Evolutionary conservation across 176 grass and related monocot species (phyloP), one percentile per base, ranked within the genome.

Genomic region (Rhynchospora tenuis): DNA sequence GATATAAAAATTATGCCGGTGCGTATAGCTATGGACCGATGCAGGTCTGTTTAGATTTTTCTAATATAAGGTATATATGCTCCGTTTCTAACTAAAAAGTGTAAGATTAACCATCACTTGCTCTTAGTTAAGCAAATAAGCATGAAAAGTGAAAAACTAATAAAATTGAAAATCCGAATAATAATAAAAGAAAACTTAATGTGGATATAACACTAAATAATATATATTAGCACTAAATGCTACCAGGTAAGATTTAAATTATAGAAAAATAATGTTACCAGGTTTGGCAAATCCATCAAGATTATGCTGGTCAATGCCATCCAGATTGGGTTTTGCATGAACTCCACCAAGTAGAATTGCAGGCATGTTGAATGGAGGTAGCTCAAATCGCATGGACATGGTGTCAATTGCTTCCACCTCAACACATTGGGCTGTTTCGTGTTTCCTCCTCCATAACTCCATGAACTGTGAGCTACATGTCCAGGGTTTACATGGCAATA

Each of bases 361-460:
- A 17, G 93, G 80, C 63, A 90, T 73, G 82, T 92, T 95, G 60
- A 99, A 92, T 76, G 93, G 87, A 86, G 91, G 89, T 87, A 95
- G 89, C 80, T 99, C 97, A 81, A 89, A 99, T 68, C 85, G 97
- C 68, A 80, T 85, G 54, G 97, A 93, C 88, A 99, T 95, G 79
- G 89, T 85, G 85, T 99, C 97, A 59, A 88, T 68, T 26, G 80
- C 89, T 83, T 99, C 97, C 88, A 95, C 91, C 60, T 99, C 97
- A 62, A 99, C 85, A 93, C 97, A 99, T 86, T 99, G 97, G 59
- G 93, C 97, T 80, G 93, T 93, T 81, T 99, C 97, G 74, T 99
- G 97, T 24, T 99, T 99, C 87, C 88, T 89, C 89, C 89, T 99
- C 97, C 97, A 99, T 55, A 99, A 81, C 59, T 92, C 93, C 29